Percentiles rank a stretch among this genome's conserved stretches.
These are phyloP conservation scores for Prunus mume DNA, from an alignment of 306 rosid species.

Conservation along the genomic window DNA sequence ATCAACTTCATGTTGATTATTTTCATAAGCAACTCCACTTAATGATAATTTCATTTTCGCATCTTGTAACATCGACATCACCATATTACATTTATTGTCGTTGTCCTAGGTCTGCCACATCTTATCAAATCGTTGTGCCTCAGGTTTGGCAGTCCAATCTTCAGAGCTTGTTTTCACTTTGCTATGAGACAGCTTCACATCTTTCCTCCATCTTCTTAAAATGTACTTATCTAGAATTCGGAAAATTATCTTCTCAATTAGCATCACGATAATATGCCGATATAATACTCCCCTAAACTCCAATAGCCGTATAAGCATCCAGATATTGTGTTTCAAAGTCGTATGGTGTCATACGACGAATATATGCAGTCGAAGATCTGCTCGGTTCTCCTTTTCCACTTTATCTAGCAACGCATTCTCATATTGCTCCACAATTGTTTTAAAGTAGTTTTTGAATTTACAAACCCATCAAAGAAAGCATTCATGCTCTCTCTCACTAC, in stretches of 20 bases:
- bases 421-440: no score
- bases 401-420: neutral
- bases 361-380: slow-evolving; percentile 10
- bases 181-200: neutral
- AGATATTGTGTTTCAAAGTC: slow-evolving; percentile 18
- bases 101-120: neutral
- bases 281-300: slow-evolving; percentile 19
- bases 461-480: slow-evolving; percentile 13
- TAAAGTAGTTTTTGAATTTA: neutral
- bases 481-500: slow-evolving; percentile 11
- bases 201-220: slow-evolving; percentile 14
- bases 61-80: neutral
- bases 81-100: neutral
- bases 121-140: slow-evolving; percentile 4
- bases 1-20: neutral
- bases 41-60: neutral
- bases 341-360: slow-evolving; percentile 1
- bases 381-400: neutral
- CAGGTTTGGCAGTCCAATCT: neutral
- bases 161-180: slow-evolving; percentile 1
- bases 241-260: neutral
- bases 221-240: slow-evolving; percentile 10
- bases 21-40: neutral
- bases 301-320: slow-evolving; percentile 15
- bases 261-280: slow-evolving; percentile 5